Percentiles rank a stretch among this genome's conserved stretches.
Conservation (phyloP, 176 grass and related monocot species). For the Metroxylon sagu region DNA sequence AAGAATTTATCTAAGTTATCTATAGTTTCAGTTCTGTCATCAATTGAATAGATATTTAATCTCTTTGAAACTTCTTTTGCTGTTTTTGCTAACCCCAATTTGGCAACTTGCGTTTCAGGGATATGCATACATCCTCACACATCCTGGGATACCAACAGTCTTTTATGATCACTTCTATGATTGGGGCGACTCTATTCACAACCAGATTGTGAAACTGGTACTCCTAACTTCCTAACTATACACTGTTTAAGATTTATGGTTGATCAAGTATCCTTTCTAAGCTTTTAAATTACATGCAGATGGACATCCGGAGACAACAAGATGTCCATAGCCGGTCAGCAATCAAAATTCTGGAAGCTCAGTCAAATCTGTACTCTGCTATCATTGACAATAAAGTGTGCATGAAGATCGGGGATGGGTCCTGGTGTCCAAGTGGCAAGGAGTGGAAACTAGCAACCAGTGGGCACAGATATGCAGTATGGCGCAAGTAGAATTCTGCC, state of each 20-base stretch:
- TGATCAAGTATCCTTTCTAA: conserved; percentile 3
- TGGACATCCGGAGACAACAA: conserved; percentile 63
- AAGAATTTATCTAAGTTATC: too few relatives aligned
- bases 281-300: conserved; percentile 33
- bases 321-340: conserved; percentile 81
- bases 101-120: conserved; percentile 34
- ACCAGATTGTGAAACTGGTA: conserved; percentile 83
- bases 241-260: not conserved
- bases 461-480: conserved; percentile 80
- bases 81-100: too few relatives aligned
- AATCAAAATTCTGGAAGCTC: conserved; percentile 72
- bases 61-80: too few relatives aligned
- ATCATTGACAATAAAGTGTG: conserved; percentile 67
- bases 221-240: not conserved
- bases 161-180: conserved; percentile 95
- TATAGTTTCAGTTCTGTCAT: too few relatives aligned
- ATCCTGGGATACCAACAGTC: conserved; percentile 78
- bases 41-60: too few relatives aligned
- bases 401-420: conserved; percentile 74
- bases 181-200: conserved; percentile 44
- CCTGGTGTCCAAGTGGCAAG: conserved; percentile 59
- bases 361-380: conserved; percentile 58
- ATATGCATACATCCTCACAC: conserved; percentile 94
- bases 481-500: conserved; percentile 47
- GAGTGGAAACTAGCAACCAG: conserved; percentile 55